These are phyloP conservation scores for Fagus crenata DNA, from an alignment of 306 rosid genomes.

Conservation along the genomic window DNA sequence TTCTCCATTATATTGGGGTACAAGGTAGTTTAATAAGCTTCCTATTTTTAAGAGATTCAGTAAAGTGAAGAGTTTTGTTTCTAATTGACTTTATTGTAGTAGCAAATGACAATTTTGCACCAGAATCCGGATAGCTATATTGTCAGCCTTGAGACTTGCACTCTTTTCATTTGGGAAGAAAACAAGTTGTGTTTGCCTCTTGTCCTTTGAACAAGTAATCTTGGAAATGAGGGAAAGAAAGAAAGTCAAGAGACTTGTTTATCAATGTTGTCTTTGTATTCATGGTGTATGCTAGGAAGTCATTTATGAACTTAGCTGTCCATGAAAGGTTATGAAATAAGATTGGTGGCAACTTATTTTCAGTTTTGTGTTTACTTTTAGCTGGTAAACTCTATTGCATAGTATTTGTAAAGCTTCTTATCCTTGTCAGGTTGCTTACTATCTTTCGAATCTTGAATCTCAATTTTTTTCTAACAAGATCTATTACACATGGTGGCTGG, in stretches of 20 bases:
- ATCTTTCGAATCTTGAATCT: conserved; percentile 7
- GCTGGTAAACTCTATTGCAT: neutral
- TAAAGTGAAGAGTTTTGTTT: too few relatives aligned
- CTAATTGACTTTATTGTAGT: neutral
- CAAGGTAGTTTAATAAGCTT: too few relatives aligned
- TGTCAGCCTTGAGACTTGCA: neutral
- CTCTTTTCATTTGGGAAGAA: neutral
- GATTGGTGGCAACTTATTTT: neutral
- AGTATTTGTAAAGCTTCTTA: neutral
- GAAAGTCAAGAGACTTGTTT: neutral
- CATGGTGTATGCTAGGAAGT: conserved; percentile 2
- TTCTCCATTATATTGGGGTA: too few relatives aligned
- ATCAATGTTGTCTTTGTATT: too few relatives aligned
- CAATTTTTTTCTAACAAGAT: conserved; percentile 30
- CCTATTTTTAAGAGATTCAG: too few relatives aligned
- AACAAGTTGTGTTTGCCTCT: neutral
- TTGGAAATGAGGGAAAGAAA: neutral
- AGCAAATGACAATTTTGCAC: neutral
- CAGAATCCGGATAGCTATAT: neutral
- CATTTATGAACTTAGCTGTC: neutral
- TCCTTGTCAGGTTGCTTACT: neutral
- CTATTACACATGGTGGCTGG: conserved; percentile 19
- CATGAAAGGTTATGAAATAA: neutral
- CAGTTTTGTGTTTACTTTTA: neutral
- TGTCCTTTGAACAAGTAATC: neutral